Percentiles rank a stretch among this genome's conserved stretches.
Conservation (phyloP, 192 early-diverging fungal species). For the Spizellomyces punctatus region DNA sequence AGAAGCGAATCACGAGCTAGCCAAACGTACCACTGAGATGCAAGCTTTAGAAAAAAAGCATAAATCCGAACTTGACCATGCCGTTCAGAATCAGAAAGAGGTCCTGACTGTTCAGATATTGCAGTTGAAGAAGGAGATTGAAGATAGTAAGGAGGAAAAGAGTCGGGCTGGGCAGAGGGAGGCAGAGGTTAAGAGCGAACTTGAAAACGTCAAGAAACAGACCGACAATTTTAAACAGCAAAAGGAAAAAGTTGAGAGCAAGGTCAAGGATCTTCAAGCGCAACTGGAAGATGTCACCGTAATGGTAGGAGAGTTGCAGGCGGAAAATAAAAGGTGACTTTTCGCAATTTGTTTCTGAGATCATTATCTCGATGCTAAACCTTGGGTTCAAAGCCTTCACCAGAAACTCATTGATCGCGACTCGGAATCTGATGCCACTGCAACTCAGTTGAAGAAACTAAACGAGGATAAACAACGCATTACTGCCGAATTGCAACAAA, state of each 20-base stretch:
- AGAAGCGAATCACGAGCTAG: neutral
- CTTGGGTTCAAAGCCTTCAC: neutral
- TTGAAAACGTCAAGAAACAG: neutral
- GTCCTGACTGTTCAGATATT: neutral
- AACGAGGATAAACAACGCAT: too few relatives aligned
- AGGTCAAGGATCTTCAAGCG: neutral
- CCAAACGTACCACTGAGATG: constrained; percentile 2
- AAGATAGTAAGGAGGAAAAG: neutral
- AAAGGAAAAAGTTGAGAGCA: neutral
- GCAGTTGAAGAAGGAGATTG: neutral
- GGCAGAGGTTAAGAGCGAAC: neutral
- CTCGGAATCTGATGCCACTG: too few relatives aligned
- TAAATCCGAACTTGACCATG: neutral
- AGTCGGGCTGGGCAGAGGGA: neutral
- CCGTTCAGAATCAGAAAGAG: constrained; percentile 1
- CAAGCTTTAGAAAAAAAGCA: neutral
- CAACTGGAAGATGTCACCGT: neutral
- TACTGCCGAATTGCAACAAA: too few relatives aligned
- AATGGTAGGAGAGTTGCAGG: neutral
- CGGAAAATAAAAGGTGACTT: neutral
- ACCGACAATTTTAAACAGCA: neutral
- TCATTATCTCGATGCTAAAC: neutral
- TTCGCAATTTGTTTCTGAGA: neutral
- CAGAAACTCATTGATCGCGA: too few relatives aligned
- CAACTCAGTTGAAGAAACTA: too few relatives aligned